phyloP scores from a whole-genome alignment of 805 yeast species.

The Limtongia smithiae region DNA sequence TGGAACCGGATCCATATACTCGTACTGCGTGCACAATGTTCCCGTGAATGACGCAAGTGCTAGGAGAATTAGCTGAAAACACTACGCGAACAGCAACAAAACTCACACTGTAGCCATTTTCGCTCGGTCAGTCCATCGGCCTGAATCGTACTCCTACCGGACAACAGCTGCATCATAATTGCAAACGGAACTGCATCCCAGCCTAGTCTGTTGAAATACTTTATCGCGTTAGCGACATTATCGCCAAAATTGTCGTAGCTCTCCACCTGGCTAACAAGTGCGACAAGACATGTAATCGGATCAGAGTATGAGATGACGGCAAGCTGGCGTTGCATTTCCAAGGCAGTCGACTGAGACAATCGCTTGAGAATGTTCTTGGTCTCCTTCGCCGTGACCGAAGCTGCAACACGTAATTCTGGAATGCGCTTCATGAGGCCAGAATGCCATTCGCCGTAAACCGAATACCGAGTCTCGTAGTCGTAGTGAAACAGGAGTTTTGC shows the following conservation, averaged over 20 bases:
- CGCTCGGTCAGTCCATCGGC: conserved; percentile 75
- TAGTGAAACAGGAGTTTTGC: conserved; percentile 52
- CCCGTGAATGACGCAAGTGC: conserved; percentile 78
- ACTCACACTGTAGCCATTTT: conserved; percentile 67
- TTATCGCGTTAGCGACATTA: conserved; percentile 73
- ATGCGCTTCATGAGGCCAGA: conserved; percentile 55
- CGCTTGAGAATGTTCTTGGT: conserved; percentile 77
- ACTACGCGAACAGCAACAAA: not conserved
- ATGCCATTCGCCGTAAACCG: conserved; percentile 75
- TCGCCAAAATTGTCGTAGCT: conserved; percentile 84
- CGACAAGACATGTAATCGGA: conserved; percentile 72
- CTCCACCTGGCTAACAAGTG: conserved; percentile 76
- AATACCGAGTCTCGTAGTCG: conserved; percentile 62
- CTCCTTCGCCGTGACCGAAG: conserved; percentile 67
- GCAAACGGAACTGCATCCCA: conserved; percentile 84
- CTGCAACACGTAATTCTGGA: conserved; percentile 54
- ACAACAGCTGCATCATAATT: conserved; percentile 63
- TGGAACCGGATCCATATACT: conserved; percentile 58
- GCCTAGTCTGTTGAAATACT: conserved; percentile 67
- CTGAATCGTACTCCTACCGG: conserved; percentile 66
- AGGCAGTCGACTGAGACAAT: conserved; percentile 73
- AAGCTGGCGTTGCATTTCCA: conserved; percentile 65
- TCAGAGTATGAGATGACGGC: conserved; percentile 70
- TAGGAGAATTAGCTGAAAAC: conserved; percentile 1
- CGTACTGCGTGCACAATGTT: conserved; percentile 55